phyloP scores from a whole-genome alignment of 2,329 filamentous ascomycete species.

The Colletotrichum sidae region DNA sequence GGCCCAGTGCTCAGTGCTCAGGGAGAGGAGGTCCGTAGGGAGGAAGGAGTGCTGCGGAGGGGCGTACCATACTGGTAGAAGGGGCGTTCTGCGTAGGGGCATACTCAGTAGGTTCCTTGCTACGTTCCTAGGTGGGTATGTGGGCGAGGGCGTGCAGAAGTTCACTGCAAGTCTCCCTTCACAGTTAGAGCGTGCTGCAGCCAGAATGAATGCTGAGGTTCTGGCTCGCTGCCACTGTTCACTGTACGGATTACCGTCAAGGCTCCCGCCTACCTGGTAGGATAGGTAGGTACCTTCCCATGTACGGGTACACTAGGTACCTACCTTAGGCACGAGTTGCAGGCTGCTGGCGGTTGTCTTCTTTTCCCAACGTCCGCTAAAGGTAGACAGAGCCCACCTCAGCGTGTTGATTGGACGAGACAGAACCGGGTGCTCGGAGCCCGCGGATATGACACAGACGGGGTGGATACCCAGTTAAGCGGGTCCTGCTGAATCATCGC shows the following conservation, averaged over 20 bases:
- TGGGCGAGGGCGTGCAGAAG: constrained; percentile 20
- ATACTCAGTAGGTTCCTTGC: too few species aligned
- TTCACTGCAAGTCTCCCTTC: constrained; percentile 27
- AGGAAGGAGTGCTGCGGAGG: too few species aligned
- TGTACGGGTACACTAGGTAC: background rate
- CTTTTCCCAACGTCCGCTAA: constrained; percentile 23
- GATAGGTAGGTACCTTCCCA: background rate
- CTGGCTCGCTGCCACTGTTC: too few species aligned
- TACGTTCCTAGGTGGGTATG: constrained; percentile 11
- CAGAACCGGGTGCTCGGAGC: constrained; percentile 1
- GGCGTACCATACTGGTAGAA: too few species aligned
- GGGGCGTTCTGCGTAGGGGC: too few species aligned
- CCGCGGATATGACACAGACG: constrained; percentile 30
- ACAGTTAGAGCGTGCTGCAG: constrained; percentile 21
- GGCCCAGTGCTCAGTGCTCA: too few species aligned
- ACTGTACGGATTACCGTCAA: background rate
- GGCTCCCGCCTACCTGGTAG: background rate
- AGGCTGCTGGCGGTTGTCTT: background rate
- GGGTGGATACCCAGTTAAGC: background rate
- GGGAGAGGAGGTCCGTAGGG: too few species aligned
- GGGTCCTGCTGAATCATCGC: too few species aligned
- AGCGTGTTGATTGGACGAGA: background rate
- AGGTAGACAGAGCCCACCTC: background rate
- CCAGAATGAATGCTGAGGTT: too few species aligned
- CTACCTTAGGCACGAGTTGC: background rate